phyloP scores from a whole-genome alignment of 345 rosid genomes.

The Hypericum perforatum region DNA sequence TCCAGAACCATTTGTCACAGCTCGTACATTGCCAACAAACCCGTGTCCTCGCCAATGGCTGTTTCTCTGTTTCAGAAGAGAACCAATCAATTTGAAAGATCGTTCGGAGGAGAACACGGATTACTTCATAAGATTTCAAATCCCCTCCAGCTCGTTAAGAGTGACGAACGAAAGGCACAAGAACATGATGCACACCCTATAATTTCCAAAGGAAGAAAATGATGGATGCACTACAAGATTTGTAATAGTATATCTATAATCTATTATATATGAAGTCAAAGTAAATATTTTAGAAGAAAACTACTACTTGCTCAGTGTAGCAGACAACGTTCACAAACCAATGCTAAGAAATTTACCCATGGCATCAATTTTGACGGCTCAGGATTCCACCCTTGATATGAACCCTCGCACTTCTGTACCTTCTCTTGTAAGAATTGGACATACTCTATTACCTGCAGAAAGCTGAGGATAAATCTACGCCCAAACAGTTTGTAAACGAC shows the following conservation, averaged over 20 bases:
- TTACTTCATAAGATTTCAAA: constrained; percentile 1
- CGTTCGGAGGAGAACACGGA: not conserved
- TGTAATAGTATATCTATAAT: no score
- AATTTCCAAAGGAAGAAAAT: no score
- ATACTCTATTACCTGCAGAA: constrained; percentile 23
- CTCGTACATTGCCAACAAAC: constrained; percentile 49
- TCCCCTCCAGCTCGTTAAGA: not conserved
- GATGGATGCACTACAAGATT: no score
- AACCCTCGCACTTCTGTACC: constrained; percentile 25
- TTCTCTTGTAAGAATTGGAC: constrained; percentile 24
- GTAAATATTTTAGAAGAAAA: no score
- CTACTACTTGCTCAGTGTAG: no score
- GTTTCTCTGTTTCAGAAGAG: constrained; percentile 56
- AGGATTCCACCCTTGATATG: constrained; percentile 19
- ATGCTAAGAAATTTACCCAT: constrained; percentile 19
- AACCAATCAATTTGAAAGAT: constrained; percentile 1
- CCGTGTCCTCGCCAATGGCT: constrained; percentile 87
- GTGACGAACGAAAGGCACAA: no score
- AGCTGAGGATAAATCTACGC: not conserved
- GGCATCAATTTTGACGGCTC: constrained; percentile 26
- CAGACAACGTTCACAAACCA: no score
- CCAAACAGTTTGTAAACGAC: no score
- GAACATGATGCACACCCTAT: no score
- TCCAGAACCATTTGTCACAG: constrained; percentile 63
- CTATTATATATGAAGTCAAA: no score